Percentiles rank a stretch among this genome's conserved stretches.
Conservation (phyloP, 2,329 filamentous ascomycete species). For the Trichoderma sp. region DNA sequence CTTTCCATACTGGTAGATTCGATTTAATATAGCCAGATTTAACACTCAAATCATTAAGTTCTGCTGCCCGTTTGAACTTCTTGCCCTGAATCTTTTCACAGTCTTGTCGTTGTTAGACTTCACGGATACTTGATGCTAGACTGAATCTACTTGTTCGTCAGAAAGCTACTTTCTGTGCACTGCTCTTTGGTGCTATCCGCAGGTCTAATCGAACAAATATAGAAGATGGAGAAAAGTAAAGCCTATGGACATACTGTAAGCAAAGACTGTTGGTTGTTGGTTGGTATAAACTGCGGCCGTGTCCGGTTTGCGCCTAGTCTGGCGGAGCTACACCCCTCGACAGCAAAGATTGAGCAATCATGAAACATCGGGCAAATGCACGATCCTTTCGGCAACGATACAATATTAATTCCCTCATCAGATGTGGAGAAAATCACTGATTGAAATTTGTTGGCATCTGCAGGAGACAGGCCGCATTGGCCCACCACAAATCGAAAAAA, state of each 20-base stretch:
- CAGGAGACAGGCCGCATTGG: background rate
- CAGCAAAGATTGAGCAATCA: background rate
- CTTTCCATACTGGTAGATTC: too few relatives aligned
- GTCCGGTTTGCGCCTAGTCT: background rate
- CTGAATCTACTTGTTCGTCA: background rate
- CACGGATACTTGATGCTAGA: too few relatives aligned
- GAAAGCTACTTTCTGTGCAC: background rate
- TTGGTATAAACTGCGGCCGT: background rate
- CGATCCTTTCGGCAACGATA: background rate
- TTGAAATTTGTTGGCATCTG: background rate
- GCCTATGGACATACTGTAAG: background rate
- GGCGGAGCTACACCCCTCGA: background rate
- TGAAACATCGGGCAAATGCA: background rate
- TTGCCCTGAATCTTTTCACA: too few relatives aligned
- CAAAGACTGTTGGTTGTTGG: background rate
- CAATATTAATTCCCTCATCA: background rate
- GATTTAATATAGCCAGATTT: too few relatives aligned
- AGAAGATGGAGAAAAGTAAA: too few relatives aligned
- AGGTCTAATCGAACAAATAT: too few relatives aligned
- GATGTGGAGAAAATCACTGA: background rate
- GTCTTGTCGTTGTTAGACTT: too few relatives aligned
- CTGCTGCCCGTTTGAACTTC: too few relatives aligned
- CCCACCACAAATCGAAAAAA: too few relatives aligned
- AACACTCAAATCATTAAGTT: too few relatives aligned
- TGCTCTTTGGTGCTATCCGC: background rate